Conservation (phyloP, 129 eudicot species). For the Cynara cardunculus region DNA sequence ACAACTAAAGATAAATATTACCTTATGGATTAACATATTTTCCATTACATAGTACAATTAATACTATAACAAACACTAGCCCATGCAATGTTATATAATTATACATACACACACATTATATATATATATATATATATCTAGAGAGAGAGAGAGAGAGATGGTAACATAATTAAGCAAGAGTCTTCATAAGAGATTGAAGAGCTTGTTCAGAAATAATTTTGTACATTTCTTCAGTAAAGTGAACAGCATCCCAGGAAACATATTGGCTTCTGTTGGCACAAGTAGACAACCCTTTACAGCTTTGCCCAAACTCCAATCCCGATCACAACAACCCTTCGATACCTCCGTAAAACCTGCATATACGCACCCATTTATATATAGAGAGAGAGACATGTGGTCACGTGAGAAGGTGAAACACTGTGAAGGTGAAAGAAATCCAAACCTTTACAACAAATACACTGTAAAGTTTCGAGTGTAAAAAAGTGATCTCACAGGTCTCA, state of each 20-base stretch:
- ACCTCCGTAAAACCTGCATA: slow-evolving; percentile 47
- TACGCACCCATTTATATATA: background rate
- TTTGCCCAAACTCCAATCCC: slow-evolving; percentile 46
- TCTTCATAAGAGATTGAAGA: slow-evolving; percentile 24
- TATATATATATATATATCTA: background rate
- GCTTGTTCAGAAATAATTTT: slow-evolving; percentile 51
- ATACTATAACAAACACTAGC: no score
- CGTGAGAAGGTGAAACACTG: no score
- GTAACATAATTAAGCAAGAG: slow-evolving; percentile 9
- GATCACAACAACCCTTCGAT: slow-evolving; percentile 54
- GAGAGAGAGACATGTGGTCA: no score
- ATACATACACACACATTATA: background rate
- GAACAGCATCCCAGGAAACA: slow-evolving; percentile 68
- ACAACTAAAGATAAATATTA: background rate
- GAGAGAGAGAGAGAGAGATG: background rate
- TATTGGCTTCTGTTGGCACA: slow-evolving; percentile 43
- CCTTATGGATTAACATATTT: background rate
- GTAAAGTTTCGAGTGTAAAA: no score
- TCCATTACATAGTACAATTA: background rate
- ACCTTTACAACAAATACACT: no score
- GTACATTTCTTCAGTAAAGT: slow-evolving; percentile 47
- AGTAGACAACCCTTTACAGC: slow-evolving; percentile 42
- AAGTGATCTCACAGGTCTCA: no score
- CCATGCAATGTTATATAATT: no score
- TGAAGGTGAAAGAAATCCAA: no score